Conservation (phyloP, 75 land plant genomes). For the Cryptomeria japonica region DNA sequence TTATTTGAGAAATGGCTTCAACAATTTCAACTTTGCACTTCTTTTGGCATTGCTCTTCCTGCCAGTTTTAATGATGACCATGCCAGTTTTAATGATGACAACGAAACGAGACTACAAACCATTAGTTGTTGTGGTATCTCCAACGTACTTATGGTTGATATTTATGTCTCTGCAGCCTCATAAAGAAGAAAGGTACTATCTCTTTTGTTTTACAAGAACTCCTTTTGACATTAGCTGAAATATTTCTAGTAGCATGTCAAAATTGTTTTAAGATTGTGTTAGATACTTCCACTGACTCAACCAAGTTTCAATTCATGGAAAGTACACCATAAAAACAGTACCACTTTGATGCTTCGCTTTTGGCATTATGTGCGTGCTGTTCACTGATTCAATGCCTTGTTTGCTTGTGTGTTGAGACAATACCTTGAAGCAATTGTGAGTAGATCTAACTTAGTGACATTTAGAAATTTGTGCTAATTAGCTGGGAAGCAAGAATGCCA, state of each 20-base stretch:
- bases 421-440: neutral
- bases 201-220: constrained; percentile 11
- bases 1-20: constrained; percentile 90
- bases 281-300: neutral
- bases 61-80: constrained; percentile 43
- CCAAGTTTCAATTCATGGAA: neutral
- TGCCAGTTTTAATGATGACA: constrained; percentile 46
- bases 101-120: constrained; percentile 45
- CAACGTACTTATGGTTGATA: constrained; percentile 87
- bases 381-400: neutral
- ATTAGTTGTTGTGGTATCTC: constrained; percentile 70
- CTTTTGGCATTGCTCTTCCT: constrained; percentile 76
- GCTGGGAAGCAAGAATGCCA: neutral
- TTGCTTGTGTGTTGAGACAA: neutral
- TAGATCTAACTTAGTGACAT: neutral
- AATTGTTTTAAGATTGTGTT: constrained; percentile 1
- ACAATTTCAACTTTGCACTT: constrained; percentile 91
- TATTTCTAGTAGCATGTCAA: neutral
- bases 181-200: constrained; percentile 91
- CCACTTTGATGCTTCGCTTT: neutral
- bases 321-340: neutral
- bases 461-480: neutral
- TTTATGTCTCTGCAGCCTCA: constrained; percentile 99
- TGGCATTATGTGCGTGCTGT: neutral
- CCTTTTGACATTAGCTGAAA: neutral